These are phyloP conservation scores for Hanseniaspora guilliermondii DNA, from an alignment of 805 yeast species.

Conservation along the genomic window DNA sequence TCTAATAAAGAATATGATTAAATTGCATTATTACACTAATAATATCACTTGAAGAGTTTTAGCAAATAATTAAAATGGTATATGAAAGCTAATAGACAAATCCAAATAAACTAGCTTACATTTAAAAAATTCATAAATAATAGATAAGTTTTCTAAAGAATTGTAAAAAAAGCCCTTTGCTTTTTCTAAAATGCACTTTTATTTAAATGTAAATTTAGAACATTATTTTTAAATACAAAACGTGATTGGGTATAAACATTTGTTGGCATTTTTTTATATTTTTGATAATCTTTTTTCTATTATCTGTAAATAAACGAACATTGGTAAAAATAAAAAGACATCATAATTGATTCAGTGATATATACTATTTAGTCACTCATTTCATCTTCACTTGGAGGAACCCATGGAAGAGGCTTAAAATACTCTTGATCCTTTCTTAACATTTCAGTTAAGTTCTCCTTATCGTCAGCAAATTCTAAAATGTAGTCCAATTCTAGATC, in stretches of 20 bases:
- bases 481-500: slow-evolving; percentile 83
- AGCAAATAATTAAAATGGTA: no score
- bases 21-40: no score
- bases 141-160: background rate
- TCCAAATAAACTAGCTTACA: no score
- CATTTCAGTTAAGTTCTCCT: slow-evolving; percentile 34
- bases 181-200: no score
- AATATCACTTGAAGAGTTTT: no score
- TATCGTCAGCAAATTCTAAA: slow-evolving; percentile 59
- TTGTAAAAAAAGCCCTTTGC: no score
- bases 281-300: no score
- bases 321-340: background rate
- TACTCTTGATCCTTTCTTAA: slow-evolving; percentile 49
- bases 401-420: slow-evolving; percentile 62
- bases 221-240: background rate
- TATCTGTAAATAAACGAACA: no score
- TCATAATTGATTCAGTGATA: background rate
- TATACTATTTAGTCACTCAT: slow-evolving; percentile 12
- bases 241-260: background rate
- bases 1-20: no score
- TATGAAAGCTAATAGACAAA: no score
- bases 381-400: slow-evolving; percentile 36
- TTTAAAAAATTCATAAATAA: no score
- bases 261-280: background rate
- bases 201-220: background rate